Base-by-base conservation (phyloP, 2,329 filamentous ascomycete genomes). In the Colletotrichum lindemuthianum region DNA sequence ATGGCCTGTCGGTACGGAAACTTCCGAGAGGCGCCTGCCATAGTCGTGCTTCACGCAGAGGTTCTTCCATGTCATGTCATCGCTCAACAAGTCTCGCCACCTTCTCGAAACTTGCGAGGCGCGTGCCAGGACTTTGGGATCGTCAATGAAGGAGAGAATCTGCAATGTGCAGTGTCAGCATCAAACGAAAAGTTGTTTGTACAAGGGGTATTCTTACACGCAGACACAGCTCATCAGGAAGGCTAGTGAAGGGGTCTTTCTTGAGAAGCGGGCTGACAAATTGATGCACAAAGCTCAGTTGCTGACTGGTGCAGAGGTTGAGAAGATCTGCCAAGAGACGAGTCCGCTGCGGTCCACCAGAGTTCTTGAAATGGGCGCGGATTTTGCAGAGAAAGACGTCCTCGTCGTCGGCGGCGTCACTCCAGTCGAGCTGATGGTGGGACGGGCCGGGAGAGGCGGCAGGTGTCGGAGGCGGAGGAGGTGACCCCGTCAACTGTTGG, bases 11-110 rank as follows among this genome's bases (percentile, higher is more conserved):
- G 63, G 44, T 4, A 39, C 40, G 13, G 59, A 54, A 15, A 83
- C 81, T 65, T 86, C 84, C 13, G 86, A 88, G 57, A 87, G 75
- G 63, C 83, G 81, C 47, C 86, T 83, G 77, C 78, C 88, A 76
- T 97, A 99, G 67, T 96, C 93, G 76, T 97, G 95, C 78, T 97
- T 97, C 69, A 96, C 93, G 75, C 95, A 98, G 16, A 99, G 85
- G 67, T 96, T 93, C 81, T 97, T 97, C 96, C 96, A 99, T 1
- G 96, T 97, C 79, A 97, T 94, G 76, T 99, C 96, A 76, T 99
- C 96, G 74, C 91, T 95, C 53, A 99, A 84, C 8, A 99, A 84
- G 77, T 97, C 94, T 68, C 92, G 88, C 96, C 96, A 99, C 75
- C 94, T 87, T 69, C 89, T 89, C 58, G 96, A 99, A n/a, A 99